Percentiles rank a stretch among this genome's conserved stretches.
These are phyloP conservation scores for Podospora australis DNA, from an alignment of 495 filamentous ascomycete species.

Conservation along the genomic window DNA sequence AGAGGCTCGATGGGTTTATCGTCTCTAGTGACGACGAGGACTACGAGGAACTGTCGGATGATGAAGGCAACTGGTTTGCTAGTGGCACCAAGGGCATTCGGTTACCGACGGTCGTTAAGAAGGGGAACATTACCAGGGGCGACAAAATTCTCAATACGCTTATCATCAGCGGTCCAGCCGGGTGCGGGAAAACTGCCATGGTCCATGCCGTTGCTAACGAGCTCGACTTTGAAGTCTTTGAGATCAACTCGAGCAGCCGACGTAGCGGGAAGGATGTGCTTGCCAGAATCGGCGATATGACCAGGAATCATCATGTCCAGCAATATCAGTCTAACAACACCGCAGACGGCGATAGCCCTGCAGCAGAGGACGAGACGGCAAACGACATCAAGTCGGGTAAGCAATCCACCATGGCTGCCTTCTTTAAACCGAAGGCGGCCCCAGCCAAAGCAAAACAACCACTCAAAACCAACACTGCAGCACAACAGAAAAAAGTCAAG, in stretches of 20 bases:
- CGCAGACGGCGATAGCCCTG: conserved; percentile 14
- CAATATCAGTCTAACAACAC: conserved; percentile 26
- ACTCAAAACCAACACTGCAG: conserved; percentile 12
- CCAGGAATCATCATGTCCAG: conserved; percentile 79
- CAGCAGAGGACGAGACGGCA: conserved; percentile 37
- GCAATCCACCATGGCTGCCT: conserved; percentile 71
- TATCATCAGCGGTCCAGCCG: conserved; percentile 80
- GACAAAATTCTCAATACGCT: conserved; percentile 53
- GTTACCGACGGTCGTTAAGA: conserved; percentile 59
- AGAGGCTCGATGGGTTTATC: conserved; percentile 76
- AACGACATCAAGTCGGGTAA: conserved; percentile 58
- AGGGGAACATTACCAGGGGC: conserved; percentile 38
- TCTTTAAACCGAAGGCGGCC: conserved; percentile 57
- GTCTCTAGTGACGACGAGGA: conserved; percentile 78
- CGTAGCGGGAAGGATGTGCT: conserved; percentile 84
- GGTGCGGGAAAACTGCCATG: conserved; percentile 89
- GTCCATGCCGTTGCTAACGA: conserved; percentile 95
- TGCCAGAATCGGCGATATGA: conserved; percentile 94
- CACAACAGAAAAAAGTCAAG: conserved; percentile 12
- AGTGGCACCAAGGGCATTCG: conserved; percentile 29
- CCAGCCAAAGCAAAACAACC: conserved; percentile 22
- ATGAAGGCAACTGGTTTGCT: conserved; percentile 50
- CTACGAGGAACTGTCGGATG: conserved; percentile 60
- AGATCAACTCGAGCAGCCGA: conserved; percentile 79
- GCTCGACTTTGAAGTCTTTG: conserved; percentile 89